Evolutionary conservation across 495 filamentous ascomycete genomes (phyloP).

Genomic region (Antarctomyces pellizariae): DNA sequence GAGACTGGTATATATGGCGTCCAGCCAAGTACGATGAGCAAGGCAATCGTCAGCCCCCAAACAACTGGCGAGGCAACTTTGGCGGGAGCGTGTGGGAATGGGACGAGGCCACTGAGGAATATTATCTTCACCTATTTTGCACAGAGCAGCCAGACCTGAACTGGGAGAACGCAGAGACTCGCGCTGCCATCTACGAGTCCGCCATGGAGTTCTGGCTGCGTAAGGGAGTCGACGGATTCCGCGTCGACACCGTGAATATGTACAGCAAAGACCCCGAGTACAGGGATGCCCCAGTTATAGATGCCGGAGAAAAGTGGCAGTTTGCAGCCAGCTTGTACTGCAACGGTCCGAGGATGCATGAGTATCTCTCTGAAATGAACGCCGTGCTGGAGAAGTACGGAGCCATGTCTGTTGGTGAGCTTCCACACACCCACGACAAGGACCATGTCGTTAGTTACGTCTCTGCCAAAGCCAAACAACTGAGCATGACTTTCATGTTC

Average conservation of each 20-base stretch:
- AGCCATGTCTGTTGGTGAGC: conserved; percentile 47
- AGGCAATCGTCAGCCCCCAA: conserved; percentile 40
- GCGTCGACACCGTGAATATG: conserved; percentile 20
- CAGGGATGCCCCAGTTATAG: conserved; percentile 34
- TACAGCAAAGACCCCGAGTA: conserved; percentile 38
- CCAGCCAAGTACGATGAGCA: conserved; percentile 29
- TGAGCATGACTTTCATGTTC: conserved; percentile 62
- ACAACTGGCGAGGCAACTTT: conserved; percentile 40
- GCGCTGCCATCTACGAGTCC: conserved; percentile 39
- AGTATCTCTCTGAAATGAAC: conserved; percentile 38
- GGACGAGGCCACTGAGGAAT: conserved; percentile 38
- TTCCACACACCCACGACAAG: conserved; percentile 34
- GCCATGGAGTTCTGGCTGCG: conserved; percentile 50
- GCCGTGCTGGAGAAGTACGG: conserved; percentile 37
- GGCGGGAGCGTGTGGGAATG: conserved; percentile 38
- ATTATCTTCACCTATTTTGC: conserved; percentile 47
- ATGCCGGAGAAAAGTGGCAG: conserved; percentile 16
- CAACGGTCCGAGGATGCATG: conserved; percentile 34
- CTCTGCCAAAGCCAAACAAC: conserved; percentile 29
- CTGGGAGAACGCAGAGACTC: conserved; percentile 39
- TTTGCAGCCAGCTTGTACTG: conserved; percentile 23
- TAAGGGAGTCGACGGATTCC: conserved; percentile 42
- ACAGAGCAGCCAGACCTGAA: conserved; percentile 49
- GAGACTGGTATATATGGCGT: conserved; percentile 58
- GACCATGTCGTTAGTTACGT: conserved; percentile 36